These are phyloP conservation scores for Fusarium buxicola DNA, from an alignment of 2,329 filamentous ascomycete genomes.

Conservation along the genomic window DNA sequence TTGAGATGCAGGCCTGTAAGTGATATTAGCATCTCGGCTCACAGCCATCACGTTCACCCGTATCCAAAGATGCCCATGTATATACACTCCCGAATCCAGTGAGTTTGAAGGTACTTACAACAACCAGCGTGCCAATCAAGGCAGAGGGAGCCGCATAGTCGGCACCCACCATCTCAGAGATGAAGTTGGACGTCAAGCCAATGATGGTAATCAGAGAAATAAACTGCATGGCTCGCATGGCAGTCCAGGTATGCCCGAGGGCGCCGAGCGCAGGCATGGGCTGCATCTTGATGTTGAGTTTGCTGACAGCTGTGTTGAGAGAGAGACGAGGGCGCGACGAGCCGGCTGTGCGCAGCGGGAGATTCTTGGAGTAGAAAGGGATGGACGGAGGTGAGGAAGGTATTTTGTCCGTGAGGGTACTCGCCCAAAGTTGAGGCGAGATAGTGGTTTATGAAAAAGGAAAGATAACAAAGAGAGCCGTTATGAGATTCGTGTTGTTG, in stretches of 20 bases:
- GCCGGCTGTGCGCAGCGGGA: slow-evolving; percentile 56
- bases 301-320: slow-evolving; percentile 52
- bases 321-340: slow-evolving; percentile 56
- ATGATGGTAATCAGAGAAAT: slow-evolving; percentile 80
- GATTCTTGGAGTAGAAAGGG: slow-evolving; percentile 56
- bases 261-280: slow-evolving; percentile 71
- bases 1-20: slow-evolving; percentile 78
- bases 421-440: slow-evolving; percentile 41
- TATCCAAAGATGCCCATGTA: no score
- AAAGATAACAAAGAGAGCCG: slow-evolving; percentile 19
- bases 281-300: slow-evolving; percentile 53
- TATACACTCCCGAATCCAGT: no score
- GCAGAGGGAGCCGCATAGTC: slow-evolving; percentile 76
- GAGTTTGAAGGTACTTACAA: slow-evolving; percentile 68
- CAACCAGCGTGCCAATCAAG: slow-evolving; percentile 80
- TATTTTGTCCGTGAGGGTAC: slow-evolving; percentile 48
- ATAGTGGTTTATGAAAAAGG: slow-evolving; percentile 13
- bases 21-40: slow-evolving; percentile 4
- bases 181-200: slow-evolving; percentile 85
- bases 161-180: slow-evolving; percentile 76
- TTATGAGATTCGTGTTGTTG: slow-evolving; percentile 11
- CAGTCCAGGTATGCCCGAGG: slow-evolving; percentile 82
- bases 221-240: slow-evolving; percentile 77
- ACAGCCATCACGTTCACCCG: neutral
- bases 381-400: slow-evolving; percentile 48